phyloP scores from a whole-genome alignment of 352 stramenopile species.

The Globisporangium uncinulatum region DNA sequence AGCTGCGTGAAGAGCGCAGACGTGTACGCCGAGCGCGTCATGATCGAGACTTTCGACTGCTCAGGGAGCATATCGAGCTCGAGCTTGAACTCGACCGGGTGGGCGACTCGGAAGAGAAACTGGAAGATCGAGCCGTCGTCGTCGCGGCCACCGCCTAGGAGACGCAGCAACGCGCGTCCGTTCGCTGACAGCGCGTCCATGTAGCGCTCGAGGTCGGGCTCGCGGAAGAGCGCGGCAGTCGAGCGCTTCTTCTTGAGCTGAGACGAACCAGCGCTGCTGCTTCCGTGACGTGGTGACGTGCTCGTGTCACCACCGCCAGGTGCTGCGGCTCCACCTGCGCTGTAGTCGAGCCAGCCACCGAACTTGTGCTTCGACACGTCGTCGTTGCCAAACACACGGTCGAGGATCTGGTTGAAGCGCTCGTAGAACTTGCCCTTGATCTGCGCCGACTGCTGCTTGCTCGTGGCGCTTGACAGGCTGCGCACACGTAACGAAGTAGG shows the following conservation, averaged over 20 bases:
- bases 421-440: slow-evolving; percentile 81
- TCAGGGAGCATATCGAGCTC: slow-evolving; percentile 73
- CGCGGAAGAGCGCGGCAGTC: slow-evolving; percentile 25
- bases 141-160: slow-evolving; percentile 53
- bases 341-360: slow-evolving; percentile 83
- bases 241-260: slow-evolving; percentile 36
- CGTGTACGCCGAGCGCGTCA: slow-evolving; percentile 53
- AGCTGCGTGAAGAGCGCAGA: slow-evolving; percentile 78
- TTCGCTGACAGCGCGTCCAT: slow-evolving; percentile 36
- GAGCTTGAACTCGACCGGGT: slow-evolving; percentile 80
- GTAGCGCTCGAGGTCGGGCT: slow-evolving; percentile 53
- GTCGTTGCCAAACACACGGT: slow-evolving; percentile 74
- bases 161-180: slow-evolving; percentile 47
- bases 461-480: slow-evolving; percentile 38
- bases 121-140: slow-evolving; percentile 76
- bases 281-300: neutral
- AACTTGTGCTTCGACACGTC: slow-evolving; percentile 72
- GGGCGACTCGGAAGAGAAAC: slow-evolving; percentile 69
- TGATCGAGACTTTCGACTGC: slow-evolving; percentile 75
- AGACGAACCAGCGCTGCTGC: slow-evolving; percentile 7
- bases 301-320: neutral
- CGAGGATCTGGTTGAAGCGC: slow-evolving; percentile 80
- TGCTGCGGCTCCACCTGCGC: slow-evolving; percentile 27
- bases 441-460: slow-evolving; percentile 74
- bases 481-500: neutral